These are phyloP conservation scores for Penicillium sp. DNA, from an alignment of 2,329 filamentous ascomycete species.

Conservation along the genomic window DNA sequence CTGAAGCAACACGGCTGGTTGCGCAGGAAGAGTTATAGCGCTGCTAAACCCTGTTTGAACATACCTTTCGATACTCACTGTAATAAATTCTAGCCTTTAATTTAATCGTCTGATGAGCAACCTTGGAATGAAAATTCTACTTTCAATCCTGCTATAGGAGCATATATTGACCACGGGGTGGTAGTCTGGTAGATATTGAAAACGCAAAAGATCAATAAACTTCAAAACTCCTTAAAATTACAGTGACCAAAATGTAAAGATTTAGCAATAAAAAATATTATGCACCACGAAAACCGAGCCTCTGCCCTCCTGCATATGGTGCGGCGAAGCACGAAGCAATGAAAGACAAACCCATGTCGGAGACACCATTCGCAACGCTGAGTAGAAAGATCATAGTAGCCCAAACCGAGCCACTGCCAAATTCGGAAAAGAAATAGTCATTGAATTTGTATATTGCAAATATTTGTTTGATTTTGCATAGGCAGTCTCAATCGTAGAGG, in stretches of 20 bases:
- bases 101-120: background rate
- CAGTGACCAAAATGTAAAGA: constrained; percentile 12
- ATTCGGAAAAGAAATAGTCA: background rate
- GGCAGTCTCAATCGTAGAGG: background rate
- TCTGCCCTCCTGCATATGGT: background rate
- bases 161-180: background rate
- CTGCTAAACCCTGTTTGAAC: background rate
- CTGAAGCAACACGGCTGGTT: background rate
- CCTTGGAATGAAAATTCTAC: background rate
- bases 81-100: background rate
- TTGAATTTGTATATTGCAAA: background rate
- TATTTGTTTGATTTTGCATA: background rate
- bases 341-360: background rate
- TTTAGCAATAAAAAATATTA: background rate
- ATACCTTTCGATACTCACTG: background rate
- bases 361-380: constrained; percentile 1
- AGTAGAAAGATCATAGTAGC: background rate
- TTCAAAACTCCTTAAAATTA: constrained; percentile 32
- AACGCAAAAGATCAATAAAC: background rate
- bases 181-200: background rate
- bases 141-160: background rate
- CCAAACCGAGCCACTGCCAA: background rate
- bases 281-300: background rate
- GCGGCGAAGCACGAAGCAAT: background rate
- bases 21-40: background rate